These are phyloP conservation scores for Sanghuangporus weigelae DNA, from an alignment of 1,284 basidiomycete genomes.

Conservation along the genomic window DNA sequence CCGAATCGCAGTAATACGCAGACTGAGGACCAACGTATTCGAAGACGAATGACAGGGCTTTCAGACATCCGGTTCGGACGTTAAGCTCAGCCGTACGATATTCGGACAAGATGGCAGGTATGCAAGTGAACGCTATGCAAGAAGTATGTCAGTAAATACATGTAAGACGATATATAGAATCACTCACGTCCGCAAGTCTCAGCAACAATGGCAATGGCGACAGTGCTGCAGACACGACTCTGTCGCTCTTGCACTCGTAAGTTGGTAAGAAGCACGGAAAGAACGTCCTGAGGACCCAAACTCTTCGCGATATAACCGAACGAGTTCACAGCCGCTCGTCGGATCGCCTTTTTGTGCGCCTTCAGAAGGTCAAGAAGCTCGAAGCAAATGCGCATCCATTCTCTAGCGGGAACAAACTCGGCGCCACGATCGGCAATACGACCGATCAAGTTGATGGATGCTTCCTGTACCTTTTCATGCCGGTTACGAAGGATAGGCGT, in stretches of 20 bases:
- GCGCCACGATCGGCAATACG: constrained; percentile 99
- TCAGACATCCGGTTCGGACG: constrained; percentile 98
- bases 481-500: constrained; percentile 98
- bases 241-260: constrained; percentile 98
- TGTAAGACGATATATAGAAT: constrained; percentile 14
- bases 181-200: constrained; percentile 92
- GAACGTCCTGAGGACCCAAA: constrained; percentile 97
- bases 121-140: constrained; percentile 87
- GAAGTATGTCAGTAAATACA: constrained; percentile 9
- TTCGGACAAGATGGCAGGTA: constrained; percentile 98
- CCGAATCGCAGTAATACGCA: constrained; percentile 96
- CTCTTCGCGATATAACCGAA: constrained; percentile 99
- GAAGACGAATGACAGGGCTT: constrained; percentile 97
- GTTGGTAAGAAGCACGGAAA: constrained; percentile 95
- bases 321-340: constrained; percentile 97
- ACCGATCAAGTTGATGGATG: constrained; percentile 98
- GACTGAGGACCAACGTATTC: constrained; percentile 99
- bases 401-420: constrained; percentile 95
- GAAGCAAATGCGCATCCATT: constrained; percentile 99
- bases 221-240: constrained; percentile 97
- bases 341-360: constrained; percentile 98
- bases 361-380: constrained; percentile 96
- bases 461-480: constrained; percentile 99
- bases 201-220: constrained; percentile 96
- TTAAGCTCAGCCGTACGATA: constrained; percentile 98